These are phyloP conservation scores for Blastocystis sp. DNA, from an alignment of 352 stramenopile genomes.

Conservation along the genomic window DNA sequence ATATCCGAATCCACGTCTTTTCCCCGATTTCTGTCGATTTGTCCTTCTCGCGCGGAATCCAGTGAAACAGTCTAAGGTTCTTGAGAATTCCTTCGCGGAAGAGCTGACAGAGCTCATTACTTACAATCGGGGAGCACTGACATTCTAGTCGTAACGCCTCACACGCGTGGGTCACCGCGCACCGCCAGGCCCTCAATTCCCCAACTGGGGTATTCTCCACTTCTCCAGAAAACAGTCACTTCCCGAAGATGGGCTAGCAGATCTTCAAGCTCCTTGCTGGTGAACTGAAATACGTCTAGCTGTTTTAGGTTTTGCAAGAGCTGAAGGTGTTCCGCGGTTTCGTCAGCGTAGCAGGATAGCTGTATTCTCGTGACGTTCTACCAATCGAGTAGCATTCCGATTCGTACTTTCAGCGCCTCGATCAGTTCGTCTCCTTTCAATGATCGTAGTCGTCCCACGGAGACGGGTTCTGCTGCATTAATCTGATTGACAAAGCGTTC, in stretches of 20 bases:
- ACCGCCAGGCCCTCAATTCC: constrained; percentile 46
- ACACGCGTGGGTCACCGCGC: background rate
- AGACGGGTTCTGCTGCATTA: constrained; percentile 31
- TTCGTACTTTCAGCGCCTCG: background rate
- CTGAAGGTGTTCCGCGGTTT: constrained; percentile 15
- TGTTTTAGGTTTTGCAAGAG: constrained; percentile 39
- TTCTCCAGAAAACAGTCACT: constrained; percentile 48
- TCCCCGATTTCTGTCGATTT: constrained; percentile 36
- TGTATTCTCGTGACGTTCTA: constrained; percentile 35
- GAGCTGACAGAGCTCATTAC: constrained; percentile 11
- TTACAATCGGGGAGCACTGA: constrained; percentile 30
- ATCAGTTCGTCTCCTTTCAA: constrained; percentile 12
- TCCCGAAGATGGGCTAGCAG: constrained; percentile 40
- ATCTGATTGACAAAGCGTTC: constrained; percentile 66
- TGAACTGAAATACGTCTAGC: constrained; percentile 53
- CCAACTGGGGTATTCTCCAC: constrained; percentile 5
- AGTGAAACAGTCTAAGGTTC: constrained; percentile 53
- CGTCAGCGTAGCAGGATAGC: constrained; percentile 44
- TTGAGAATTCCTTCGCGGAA: constrained; percentile 31
- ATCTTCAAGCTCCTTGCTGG: constrained; percentile 7
- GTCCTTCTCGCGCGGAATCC: constrained; percentile 36
- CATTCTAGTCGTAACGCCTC: constrained; percentile 9
- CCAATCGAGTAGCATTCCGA: background rate
- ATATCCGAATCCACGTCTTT: constrained; percentile 34
- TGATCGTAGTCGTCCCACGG: constrained; percentile 36